Percentiles rank a stretch among this genome's conserved stretches.
These are phyloP conservation scores for Aspergillus indologenus DNA, from an alignment of 495 filamentous ascomycete genomes.

Conservation along the genomic window DNA sequence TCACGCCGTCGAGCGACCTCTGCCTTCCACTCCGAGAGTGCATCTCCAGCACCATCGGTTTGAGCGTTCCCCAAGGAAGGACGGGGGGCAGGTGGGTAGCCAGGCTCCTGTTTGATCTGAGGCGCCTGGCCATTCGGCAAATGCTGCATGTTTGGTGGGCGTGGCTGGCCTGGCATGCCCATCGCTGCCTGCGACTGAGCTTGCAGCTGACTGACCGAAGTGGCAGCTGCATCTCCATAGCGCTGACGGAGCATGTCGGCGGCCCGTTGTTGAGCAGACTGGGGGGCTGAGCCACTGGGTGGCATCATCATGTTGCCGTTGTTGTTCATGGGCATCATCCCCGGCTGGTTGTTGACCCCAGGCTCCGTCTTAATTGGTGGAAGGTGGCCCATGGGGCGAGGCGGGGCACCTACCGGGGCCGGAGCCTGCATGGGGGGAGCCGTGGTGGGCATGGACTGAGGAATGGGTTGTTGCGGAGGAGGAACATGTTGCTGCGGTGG, in stretches of 20 bases:
- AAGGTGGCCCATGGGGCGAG: constrained; percentile 36
- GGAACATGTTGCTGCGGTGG: constrained; percentile 33
- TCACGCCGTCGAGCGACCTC: constrained; percentile 53
- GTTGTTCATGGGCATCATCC: constrained; percentile 37
- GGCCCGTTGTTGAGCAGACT: constrained; percentile 64
- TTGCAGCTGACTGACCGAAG: constrained; percentile 65
- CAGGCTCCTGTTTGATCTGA: constrained; percentile 48
- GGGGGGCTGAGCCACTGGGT: constrained; percentile 36
- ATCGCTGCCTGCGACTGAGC: constrained; percentile 37
- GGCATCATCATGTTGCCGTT: constrained; percentile 37
- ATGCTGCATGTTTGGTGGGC: constrained; percentile 38
- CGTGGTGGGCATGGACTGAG: constrained; percentile 29
- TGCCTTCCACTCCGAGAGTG: constrained; percentile 53
- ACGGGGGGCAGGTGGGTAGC: constrained; percentile 42
- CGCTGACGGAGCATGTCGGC: constrained; percentile 63
- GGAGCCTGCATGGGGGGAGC: constrained; percentile 24
- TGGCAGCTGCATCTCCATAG: constrained; percentile 68
- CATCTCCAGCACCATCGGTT: constrained; percentile 67
- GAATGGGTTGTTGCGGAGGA: constrained; percentile 26
- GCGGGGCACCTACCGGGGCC: constrained; percentile 18
- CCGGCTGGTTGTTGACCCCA: constrained; percentile 49
- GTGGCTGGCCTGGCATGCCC: constrained; percentile 42
- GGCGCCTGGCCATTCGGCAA: constrained; percentile 44
- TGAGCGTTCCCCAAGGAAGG: constrained; percentile 50
- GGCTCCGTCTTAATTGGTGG: constrained; percentile 74